phyloP scores from a whole-genome alignment of 1,284 basidiomycete species.

The Tylopilus sp. region DNA sequence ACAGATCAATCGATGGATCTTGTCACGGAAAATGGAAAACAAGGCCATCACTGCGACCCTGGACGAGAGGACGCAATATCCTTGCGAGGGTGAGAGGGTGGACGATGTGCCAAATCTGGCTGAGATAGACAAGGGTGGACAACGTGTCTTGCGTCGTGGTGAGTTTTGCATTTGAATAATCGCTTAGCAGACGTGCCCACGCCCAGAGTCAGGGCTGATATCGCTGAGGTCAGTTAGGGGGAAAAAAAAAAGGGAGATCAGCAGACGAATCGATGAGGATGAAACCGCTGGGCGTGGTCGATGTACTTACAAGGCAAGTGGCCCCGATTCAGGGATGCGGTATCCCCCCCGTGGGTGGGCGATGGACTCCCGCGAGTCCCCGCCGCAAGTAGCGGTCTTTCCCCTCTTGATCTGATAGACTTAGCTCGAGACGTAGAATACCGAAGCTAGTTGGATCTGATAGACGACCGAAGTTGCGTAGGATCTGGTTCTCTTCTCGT shows the following conservation, averaged over 20 bases:
- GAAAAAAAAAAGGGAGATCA: slow-evolving; percentile 8
- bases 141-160: slow-evolving; percentile 17
- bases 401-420: not conserved
- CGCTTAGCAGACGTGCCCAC: slow-evolving; percentile 2
- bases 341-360: too few relatives aligned
- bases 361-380: slow-evolving; percentile 2
- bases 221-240: not conserved
- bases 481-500: not conserved
- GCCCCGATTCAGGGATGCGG: too few relatives aligned
- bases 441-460: slow-evolving; percentile 10
- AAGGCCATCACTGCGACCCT: slow-evolving; percentile 4
- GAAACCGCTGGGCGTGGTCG: not conserved
- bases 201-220: not conserved
- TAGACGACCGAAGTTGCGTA: not conserved
- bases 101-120: not conserved
- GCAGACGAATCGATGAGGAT: slow-evolving; percentile 6
- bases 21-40: not conserved
- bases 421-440: not conserved
- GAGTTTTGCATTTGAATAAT: slow-evolving; percentile 12
- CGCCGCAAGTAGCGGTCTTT: not conserved
- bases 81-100: not conserved
- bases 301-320: not conserved
- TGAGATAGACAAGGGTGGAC: not conserved
- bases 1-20: not conserved
- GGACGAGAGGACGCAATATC: not conserved